Evolutionary conservation across 2,329 filamentous ascomycete genomes (phyloP), one percentile per base, ranked within the genome.

Genomic region (Lachnellula arida): DNA sequence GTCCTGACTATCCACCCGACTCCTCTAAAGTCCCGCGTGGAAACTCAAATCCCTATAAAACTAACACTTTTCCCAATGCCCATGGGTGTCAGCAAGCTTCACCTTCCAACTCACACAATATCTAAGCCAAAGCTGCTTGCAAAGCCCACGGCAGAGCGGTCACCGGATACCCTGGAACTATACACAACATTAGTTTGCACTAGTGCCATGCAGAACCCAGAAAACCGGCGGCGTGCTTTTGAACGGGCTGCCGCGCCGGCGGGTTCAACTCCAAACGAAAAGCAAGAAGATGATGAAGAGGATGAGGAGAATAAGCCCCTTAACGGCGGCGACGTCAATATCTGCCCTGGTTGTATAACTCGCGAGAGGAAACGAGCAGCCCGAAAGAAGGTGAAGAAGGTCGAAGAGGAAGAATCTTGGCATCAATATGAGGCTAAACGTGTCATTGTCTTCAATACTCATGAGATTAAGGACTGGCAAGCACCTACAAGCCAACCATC

Each of bases 31-130:
- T 96, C 92, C 15, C 86, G 94, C 22, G 94, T 97, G 17, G 94
- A 99, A 75, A 97, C 94, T 0, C 94, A 97, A 70, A 97, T 97
- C 64, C 89, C 89, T 8, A 90, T 97, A 63, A 87, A 87, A 66
- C 80, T 97, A 72, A 88, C 86, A 0, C 73, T 97, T 40, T 86
- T 85, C 55, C 85, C 88, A 19, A 76, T 96, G 47, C 91, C 92
- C 1, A 75, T 79, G 0, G 87, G 88, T 11, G 83, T 92, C 55
- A 89, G 87, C 61, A 90, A 87, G 69, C 76, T 97, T 50, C 91
- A 95, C 67, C 81, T 99, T 15, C 94, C 93, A 4, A 85, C 87
- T 3, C 87, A 97, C 69, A 95, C 91, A 0, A 94, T 99, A 53
- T 94, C 92, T 19, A 97, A 97, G 71, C 89, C 92, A 6, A 97